These are phyloP conservation scores for Saccharum officinarum DNA, from an alignment of 176 grass and related monocot species.

Conservation along the genomic window DNA sequence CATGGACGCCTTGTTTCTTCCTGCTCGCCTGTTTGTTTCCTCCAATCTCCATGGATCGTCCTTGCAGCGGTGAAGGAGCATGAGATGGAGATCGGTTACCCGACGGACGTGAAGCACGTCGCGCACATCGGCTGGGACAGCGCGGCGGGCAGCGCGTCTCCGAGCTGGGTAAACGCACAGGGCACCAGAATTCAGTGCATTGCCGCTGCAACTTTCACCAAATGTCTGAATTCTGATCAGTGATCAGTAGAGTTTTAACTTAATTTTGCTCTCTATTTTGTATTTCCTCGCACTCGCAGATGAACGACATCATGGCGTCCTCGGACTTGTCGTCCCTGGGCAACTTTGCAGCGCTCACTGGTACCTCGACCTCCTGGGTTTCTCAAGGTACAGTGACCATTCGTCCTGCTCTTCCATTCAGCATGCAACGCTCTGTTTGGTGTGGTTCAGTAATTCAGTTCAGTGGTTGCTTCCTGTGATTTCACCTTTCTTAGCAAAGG, in stretches of 20 bases:
- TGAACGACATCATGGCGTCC: conserved; percentile 40
- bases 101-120: conserved; percentile 73
- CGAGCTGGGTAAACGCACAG: conserved; percentile 57
- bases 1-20: neutral
- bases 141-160: conserved; percentile 31
- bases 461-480: neutral
- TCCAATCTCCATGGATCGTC: neutral
- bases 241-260: neutral
- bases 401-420: neutral
- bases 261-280: neutral
- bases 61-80: conserved; percentile 63
- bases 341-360: conserved; percentile 45
- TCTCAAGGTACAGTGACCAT: conserved; percentile 53
- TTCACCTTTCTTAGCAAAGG: neutral
- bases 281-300: conserved; percentile 31
- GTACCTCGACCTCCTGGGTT: conserved; percentile 44
- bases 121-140: conserved; percentile 67
- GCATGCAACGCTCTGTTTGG: neutral
- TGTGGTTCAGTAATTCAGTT: neutral
- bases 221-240: neutral
- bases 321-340: conserved; percentile 39
- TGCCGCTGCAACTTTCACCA: neutral
- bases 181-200: neutral
- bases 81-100: conserved; percentile 69
- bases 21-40: neutral